Base-by-base conservation (phyloP, 257 asterid genomes). In the Capsicum rhomboideum region DNA sequence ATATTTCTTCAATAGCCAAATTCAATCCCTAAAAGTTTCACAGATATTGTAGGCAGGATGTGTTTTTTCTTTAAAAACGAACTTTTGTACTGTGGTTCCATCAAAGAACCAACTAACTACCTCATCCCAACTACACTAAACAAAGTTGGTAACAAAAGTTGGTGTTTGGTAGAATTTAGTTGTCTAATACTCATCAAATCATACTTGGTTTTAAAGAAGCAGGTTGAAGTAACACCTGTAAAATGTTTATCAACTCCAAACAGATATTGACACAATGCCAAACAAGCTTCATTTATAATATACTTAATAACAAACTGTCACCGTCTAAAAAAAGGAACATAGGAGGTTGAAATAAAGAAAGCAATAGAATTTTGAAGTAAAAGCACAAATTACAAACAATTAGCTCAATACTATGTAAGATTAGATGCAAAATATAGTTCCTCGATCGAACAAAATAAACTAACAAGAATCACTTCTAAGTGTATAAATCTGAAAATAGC, bases 201-300 rank as follows among this genome's bases (percentile, higher is more conserved):
- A 4, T 28, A 26, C 63, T 50, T 77, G 63, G 12, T 50, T 1
- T 44, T 8, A 49, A 77, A 77, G 63, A 18, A 77, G 82, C 50
- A 13, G 1, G 50, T 26, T 31, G 14, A 31, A 67, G 26, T 75
- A 4, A 75, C 50, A 34, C 81, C 81, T 49, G 63, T 77, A 50
- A 77, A 50, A 50, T 77, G n/a, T 77, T 26, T 50, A 50, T 8
- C 37, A 49, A 75, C 63, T 75, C 59, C 44, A 75, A 49, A 18
- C 34, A 77, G 82, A 77, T 50, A 50, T 6, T 1, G 82, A 77
- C 42, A 26, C 63, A 50, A 3, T 16, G 63, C 63, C 63, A 77
- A 77, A 26, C 81, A 77, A 49, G 18, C 81, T 77, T 77, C 81
- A 50, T 17, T 77, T 77, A 77, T 9, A 77, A 77, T 75, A 75